Evolutionary conservation across 352 stramenopile species (phyloP), one percentile per base, ranked within the genome.

Genomic region (Phytophthora fragariaefolia): DNA sequence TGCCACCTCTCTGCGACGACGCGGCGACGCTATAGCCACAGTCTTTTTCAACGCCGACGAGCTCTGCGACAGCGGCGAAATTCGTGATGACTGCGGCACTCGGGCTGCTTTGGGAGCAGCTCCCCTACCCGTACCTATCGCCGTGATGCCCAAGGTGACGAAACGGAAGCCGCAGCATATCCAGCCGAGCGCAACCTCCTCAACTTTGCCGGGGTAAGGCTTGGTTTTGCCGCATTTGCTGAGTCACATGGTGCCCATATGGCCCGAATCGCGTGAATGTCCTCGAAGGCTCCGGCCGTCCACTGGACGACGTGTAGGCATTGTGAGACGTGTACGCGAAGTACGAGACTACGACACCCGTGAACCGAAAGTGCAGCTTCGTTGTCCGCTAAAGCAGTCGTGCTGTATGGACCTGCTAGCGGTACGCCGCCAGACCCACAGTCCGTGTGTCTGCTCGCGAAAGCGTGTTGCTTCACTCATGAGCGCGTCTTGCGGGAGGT

Each of bases 211-310:
- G 40, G 7, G 40, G 4, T 24, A 17, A 45, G 54, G 40, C 28
- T 62, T 23, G 46, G 32, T 56, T 57, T 58, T 57, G 58, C 49
- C 24, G 49, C 28, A 30, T 53, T 15, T 34, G 32, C 51, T 68
- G 51, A 63, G 60, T 68, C 59, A 67, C 40, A 63, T 55, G 32
- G 22, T 12, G 18, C 36, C 45, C 61, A 63, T 58, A 69, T 69
- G 61, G 42, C 27, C 60, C 52, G 34, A 42, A 20, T 42, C 34
- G 34, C 34, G 34, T 42, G 34, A 20, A 42, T 42, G 34, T 42
- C 34, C 34, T 42, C 34, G 34, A 17, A 12, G 13, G 34, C 13
- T 42, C 12, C 13, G 34, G 34, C 18, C 15, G 2, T n/a, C 34
- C 34, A 20, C 34, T 42, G 15, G 34, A 42, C 34, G 34, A 18